Percentiles rank a stretch among this genome's conserved stretches.
phyloP scores from a whole-genome alignment of 768 basidiomycete genomes.

The Kwoniella dejecticola region DNA sequence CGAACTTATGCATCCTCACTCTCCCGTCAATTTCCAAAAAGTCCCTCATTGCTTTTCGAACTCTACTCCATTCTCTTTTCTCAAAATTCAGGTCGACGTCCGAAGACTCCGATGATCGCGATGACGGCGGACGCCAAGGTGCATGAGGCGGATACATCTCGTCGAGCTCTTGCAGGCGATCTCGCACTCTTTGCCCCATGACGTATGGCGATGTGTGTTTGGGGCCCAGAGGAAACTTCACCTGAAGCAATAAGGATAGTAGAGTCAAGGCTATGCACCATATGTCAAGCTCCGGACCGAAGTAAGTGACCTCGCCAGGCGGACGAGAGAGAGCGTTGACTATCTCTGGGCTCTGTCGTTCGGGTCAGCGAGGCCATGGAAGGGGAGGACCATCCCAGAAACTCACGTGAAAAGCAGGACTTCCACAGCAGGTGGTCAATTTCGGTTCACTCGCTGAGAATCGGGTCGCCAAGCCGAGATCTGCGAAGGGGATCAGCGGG shows the following conservation, averaged over 20 bases:
- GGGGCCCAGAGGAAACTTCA: conserved; percentile 57
- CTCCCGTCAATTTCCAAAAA: conserved; percentile 56
- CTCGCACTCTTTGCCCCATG: conserved; percentile 53
- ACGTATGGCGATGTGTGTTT: conserved; percentile 52
- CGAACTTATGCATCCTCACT: conserved; percentile 54
- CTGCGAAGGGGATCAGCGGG: conserved; percentile 21
- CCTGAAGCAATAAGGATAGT: conserved; percentile 54
- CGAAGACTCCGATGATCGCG: neutral
- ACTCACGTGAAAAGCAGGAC: conserved; percentile 52
- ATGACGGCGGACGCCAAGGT: conserved; percentile 21
- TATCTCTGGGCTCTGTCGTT: conserved; percentile 57
- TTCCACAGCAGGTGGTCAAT: conserved; percentile 59
- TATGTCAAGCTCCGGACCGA: conserved; percentile 59
- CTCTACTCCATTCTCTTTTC: conserved; percentile 38
- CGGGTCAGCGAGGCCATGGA: neutral
- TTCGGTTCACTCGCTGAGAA: conserved; percentile 55
- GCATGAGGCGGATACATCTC: conserved; percentile 35
- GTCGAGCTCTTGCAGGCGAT: conserved; percentile 53
- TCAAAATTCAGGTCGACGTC: conserved; percentile 29
- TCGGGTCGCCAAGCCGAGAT: conserved; percentile 59
- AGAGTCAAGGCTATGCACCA: conserved; percentile 59
- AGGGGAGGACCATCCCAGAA: neutral
- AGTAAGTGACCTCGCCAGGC: conserved; percentile 55
- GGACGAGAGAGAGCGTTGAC: conserved; percentile 55
- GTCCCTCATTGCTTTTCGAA: conserved; percentile 47